These are phyloP conservation scores for Fusarium avenaceum DNA, from an alignment of 2,329 filamentous ascomycete species.

Conservation along the genomic window DNA sequence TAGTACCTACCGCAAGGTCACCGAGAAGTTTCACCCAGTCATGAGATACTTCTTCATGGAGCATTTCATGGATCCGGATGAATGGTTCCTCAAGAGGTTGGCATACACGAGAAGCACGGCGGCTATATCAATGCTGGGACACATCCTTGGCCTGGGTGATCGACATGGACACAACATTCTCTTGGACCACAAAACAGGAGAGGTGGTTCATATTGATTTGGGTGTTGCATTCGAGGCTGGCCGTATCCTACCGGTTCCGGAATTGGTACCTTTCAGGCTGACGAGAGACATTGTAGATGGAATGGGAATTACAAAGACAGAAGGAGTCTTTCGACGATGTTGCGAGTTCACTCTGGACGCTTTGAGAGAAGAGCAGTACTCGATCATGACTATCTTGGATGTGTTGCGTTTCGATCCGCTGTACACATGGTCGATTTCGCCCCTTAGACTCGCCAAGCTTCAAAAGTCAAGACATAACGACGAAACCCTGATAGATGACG, in stretches of 20 bases:
- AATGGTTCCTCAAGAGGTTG: constrained; percentile 91
- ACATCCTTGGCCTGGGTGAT: constrained; percentile 92
- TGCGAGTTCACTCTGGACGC: constrained; percentile 98
- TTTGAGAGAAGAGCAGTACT: constrained; percentile 92
- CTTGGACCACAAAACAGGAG: constrained; percentile 87
- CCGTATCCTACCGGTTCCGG: constrained; percentile 92
- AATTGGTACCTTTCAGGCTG: constrained; percentile 94
- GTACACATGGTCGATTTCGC: constrained; percentile 93
- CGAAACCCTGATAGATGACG: constrained; percentile 56
- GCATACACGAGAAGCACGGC: constrained; percentile 95
- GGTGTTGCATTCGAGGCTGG: constrained; percentile 98
- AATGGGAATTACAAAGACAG: constrained; percentile 94
- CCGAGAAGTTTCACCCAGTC: constrained; percentile 88
- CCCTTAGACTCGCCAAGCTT: constrained; percentile 73
- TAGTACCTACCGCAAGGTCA: constrained; percentile 81
- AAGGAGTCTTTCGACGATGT: constrained; percentile 96
- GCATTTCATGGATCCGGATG: constrained; percentile 90
- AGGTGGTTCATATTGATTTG: constrained; percentile 96
- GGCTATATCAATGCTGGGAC: constrained; percentile 93
- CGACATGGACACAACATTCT: constrained; percentile 97
- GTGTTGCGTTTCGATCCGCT: constrained; percentile 98
- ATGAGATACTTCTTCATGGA: constrained; percentile 99
- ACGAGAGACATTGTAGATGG: constrained; percentile 96
- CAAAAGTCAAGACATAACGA: constrained; percentile 71
- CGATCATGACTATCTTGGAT: constrained; percentile 98